Evolutionary conservation across 2,329 filamentous ascomycete genomes (phyloP).

Genomic region (Fonsecaea pedrosoi): DNA sequence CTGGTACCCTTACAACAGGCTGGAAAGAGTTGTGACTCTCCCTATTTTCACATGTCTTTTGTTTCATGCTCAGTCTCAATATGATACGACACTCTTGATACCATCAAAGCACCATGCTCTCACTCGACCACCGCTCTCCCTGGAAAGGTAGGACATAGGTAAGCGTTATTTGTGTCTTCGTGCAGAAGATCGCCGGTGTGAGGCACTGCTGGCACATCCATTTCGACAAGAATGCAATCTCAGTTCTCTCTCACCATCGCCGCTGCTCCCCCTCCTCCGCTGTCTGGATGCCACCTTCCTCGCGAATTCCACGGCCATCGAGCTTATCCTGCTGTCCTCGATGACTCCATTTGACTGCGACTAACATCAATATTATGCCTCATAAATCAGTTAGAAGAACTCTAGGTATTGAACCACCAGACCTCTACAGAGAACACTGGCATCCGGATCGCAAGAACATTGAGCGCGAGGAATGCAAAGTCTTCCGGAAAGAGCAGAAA

Average conservation of each 20-base stretch:
- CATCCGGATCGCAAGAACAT: conserved; percentile 8
- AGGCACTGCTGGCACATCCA: background rate
- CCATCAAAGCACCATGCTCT: background rate
- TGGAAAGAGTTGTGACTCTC: background rate
- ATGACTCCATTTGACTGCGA: background rate
- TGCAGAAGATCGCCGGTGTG: background rate
- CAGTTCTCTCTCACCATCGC: background rate
- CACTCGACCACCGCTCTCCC: background rate
- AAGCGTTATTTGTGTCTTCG: background rate
- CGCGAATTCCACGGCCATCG: background rate
- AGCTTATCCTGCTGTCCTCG: background rate
- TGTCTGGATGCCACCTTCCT: background rate
- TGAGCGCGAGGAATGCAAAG: conserved; percentile 12
- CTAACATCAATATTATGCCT: conserved; percentile 18
- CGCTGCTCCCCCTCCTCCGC: background rate
- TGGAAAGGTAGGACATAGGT: background rate
- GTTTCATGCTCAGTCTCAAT: background rate
- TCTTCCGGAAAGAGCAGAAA: conserved; percentile 4
- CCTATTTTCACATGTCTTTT: background rate
- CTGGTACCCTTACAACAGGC: background rate
- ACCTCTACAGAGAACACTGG: conserved; percentile 12
- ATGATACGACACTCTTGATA: background rate
- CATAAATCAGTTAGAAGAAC: conserved; percentile 11
- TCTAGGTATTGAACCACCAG: background rate
- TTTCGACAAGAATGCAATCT: background rate